Evolutionary conservation across 1,284 basidiomycete species (phyloP).

Genomic region (Schizophyllum commune): DNA sequence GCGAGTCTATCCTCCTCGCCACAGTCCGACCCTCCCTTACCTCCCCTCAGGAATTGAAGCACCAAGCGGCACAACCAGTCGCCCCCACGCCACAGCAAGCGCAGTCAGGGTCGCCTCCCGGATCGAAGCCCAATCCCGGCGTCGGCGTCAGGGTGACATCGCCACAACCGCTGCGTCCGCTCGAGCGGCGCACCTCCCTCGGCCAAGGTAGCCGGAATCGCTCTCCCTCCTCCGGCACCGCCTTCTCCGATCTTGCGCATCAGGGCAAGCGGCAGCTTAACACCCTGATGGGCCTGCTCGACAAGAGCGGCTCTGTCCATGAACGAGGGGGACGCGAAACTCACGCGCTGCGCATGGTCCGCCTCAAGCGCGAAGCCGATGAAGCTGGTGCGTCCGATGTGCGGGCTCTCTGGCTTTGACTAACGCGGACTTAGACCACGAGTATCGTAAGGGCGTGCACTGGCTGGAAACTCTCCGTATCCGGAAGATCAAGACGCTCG

Average conservation of each 20-base stretch:
- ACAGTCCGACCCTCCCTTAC: slow-evolving; percentile 3
- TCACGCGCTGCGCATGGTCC: slow-evolving; percentile 63
- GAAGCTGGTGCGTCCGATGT: slow-evolving; percentile 63
- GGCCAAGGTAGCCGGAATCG: slow-evolving; percentile 47
- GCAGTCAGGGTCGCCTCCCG: slow-evolving; percentile 17
- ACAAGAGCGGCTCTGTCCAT: slow-evolving; percentile 57
- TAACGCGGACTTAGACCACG: slow-evolving; percentile 55
- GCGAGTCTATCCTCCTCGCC: slow-evolving; percentile 28
- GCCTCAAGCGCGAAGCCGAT: slow-evolving; percentile 84
- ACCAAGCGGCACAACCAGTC: slow-evolving; percentile 28
- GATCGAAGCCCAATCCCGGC: slow-evolving; percentile 23
- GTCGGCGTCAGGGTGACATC: slow-evolving; percentile 42
- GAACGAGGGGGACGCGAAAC: slow-evolving; percentile 52
- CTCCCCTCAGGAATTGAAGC: slow-evolving; percentile 50
- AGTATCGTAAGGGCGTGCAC: slow-evolving; percentile 88
- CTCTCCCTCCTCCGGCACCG: slow-evolving; percentile 62
- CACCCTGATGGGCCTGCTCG: slow-evolving; percentile 69
- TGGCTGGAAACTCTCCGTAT: slow-evolving; percentile 90
- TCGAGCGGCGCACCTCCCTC: slow-evolving; percentile 63
- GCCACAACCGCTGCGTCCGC: slow-evolving; percentile 62
- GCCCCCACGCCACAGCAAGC: slow-evolving; percentile 28
- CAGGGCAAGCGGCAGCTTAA: slow-evolving; percentile 77
- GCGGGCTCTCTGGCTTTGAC: background rate
- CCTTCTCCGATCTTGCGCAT: slow-evolving; percentile 70
- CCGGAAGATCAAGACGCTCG: slow-evolving; percentile 74